Base-by-base conservation (phyloP, 768 basidiomycete genomes). In the Pholiota molesta region DNA sequence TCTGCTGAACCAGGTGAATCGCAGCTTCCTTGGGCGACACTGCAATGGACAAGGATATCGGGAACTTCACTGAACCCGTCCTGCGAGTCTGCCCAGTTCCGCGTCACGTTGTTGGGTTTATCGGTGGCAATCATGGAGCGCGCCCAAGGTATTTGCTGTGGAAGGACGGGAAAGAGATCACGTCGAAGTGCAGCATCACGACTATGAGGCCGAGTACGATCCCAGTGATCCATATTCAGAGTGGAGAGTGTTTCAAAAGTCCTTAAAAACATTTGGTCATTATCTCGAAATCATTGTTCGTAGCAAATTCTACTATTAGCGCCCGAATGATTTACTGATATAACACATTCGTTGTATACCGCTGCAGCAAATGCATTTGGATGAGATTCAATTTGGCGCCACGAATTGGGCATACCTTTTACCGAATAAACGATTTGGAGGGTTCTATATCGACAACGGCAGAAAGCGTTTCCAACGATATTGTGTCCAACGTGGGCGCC, bases 401-500 rank as follows among this genome's bases (percentile, higher is more conserved):
- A 71, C 71, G 14, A 79, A 77, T 55, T 79, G 77, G 76, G 75
- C 69, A 2, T 78, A 77, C 62, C 66, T 77, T 2, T 55, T 74
- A 7, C 55, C 59, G n/a, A 61, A 55, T 17, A 53, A 45, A 17
- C 35, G 35, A 37, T 5, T n/a, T 19, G 51, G 59, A 13, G 42
- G 42, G 11, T 58, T 51, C 16, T 58, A 58, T 39, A 58, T 58
- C 57, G 45, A 23, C 57, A 49, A 21, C 17, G 45, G 9, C 31
- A 51, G 26, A 52, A 58, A 28, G 28, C 23, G 1, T 31, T 37
- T 26, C n/a, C 33, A 26, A 14, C 31, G 5, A n/a, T 58, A 49
- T 9, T 47, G 9, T 52, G 57, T n/a, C 47, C 57, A 21, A 7
- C 52, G 31, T 58, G 57, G 57, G 57, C 57, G 8, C 45, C 28